Percentiles rank a stretch among this genome's conserved stretches.
phyloP scores from a whole-genome alignment of 2,329 filamentous ascomycete genomes.

The Fusarium redolens region DNA sequence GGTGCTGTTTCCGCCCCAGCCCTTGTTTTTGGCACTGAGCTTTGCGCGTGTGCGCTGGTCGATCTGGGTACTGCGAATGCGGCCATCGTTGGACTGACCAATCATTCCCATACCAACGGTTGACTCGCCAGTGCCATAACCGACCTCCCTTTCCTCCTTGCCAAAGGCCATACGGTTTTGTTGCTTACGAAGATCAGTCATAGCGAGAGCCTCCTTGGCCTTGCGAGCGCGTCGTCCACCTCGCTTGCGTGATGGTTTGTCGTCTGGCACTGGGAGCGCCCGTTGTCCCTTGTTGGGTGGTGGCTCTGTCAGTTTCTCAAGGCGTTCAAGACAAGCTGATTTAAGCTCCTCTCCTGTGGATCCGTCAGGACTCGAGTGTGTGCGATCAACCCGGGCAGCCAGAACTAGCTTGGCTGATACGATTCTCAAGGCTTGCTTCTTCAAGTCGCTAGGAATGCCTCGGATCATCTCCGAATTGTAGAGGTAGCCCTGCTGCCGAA shows the following conservation, averaged over 20 bases:
- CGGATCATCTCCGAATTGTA: conserved; percentile 92
- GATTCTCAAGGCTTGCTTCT: conserved; percentile 94
- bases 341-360: conserved; percentile 85
- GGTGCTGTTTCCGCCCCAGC: conserved; percentile 83
- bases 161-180: conserved; percentile 97
- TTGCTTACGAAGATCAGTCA: conserved; percentile 95
- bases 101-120: conserved; percentile 96
- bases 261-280: conserved; percentile 91
- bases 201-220: conserved; percentile 95
- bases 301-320: conserved; percentile 93
- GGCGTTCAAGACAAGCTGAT: conserved; percentile 82
- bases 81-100: conserved; percentile 86
- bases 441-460: conserved; percentile 85
- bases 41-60: conserved; percentile 94
- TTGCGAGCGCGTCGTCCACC: conserved; percentile 90
- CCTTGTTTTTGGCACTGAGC: conserved; percentile 93
- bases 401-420: conserved; percentile 93
- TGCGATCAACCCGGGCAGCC: conserved; percentile 90
- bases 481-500: conserved; percentile 91
- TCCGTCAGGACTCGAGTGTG: conserved; percentile 84
- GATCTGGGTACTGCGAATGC: conserved; percentile 87
- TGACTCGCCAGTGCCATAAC: conserved; percentile 86
- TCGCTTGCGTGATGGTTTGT: conserved; percentile 93
- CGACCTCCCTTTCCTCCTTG: conserved; percentile 93
- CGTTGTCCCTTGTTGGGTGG: conserved; percentile 88